These are phyloP conservation scores for Taphrina betulina DNA, from an alignment of 1,139 yeast species.

Conservation along the genomic window DNA sequence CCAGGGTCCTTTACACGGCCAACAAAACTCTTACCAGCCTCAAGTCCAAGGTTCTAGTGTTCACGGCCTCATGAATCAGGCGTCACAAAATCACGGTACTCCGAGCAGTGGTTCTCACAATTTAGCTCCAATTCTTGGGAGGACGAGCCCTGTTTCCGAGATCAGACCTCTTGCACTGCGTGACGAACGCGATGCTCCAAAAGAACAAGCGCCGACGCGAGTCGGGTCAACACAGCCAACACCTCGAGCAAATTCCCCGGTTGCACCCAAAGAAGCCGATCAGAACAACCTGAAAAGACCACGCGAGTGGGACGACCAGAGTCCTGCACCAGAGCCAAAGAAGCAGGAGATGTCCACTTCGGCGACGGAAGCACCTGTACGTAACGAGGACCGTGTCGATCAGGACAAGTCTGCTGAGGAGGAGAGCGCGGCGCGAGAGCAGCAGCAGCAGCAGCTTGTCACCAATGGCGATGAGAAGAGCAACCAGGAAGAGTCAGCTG, in stretches of 20 bases:
- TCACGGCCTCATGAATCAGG: not conserved
- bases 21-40: no score
- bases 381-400: not conserved
- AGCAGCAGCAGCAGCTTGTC: not conserved
- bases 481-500: not conserved
- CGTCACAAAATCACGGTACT: not conserved
- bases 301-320: constrained; percentile 7
- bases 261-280: not conserved
- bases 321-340: constrained; percentile 14
- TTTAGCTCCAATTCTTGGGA: constrained; percentile 30
- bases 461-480: not conserved
- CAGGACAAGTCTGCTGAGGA: not conserved
- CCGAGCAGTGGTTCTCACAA: constrained; percentile 12
- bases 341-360: constrained; percentile 11
- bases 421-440: not conserved
- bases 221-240: no score
- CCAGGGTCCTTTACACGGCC: no score
- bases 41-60: no score
- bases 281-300: constrained; percentile 5
- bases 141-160: constrained; percentile 32
- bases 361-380: not conserved
- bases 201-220: constrained; percentile 15
- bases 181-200: constrained; percentile 28
- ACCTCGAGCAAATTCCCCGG: not conserved
- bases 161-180: constrained; percentile 27